Evolutionary conservation across 148 eudicot genomes (phyloP).

Genomic region (Chenopodium berlandieri): DNA sequence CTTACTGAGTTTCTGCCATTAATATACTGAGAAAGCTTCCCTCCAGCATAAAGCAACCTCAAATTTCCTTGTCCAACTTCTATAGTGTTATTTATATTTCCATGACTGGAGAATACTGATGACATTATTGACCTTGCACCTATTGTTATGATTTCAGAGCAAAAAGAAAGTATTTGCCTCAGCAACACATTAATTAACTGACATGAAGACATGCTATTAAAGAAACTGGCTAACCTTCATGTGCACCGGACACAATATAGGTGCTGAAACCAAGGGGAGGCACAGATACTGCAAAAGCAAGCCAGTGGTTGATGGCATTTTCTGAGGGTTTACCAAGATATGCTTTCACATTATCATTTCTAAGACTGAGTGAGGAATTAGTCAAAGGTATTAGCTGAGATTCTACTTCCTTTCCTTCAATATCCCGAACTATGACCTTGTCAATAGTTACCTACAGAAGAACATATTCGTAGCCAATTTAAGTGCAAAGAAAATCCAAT

Average conservation of each 20-base stretch:
- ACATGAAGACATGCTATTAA: not conserved
- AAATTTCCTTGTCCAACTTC: conserved; percentile 80
- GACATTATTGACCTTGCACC: conserved; percentile 46
- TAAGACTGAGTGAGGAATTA: conserved; percentile 44
- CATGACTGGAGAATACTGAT: conserved; percentile 33
- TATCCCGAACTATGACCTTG: conserved; percentile 62
- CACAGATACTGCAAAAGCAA: conserved; percentile 79
- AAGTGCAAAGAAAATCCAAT: not conserved
- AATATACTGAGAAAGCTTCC: conserved; percentile 55
- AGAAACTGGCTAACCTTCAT: conserved; percentile 44
- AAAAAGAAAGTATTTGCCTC: not conserved
- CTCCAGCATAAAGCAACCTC: conserved; percentile 59
- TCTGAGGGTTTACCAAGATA: conserved; percentile 54
- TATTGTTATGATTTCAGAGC: conserved; percentile 22
- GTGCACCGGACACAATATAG: conserved; percentile 51
- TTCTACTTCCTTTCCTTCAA: conserved; percentile 57
- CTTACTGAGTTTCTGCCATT: conserved; percentile 61
- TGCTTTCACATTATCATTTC: conserved; percentile 59
- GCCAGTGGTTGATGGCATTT: conserved; percentile 55
- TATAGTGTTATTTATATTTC: conserved; percentile 34
- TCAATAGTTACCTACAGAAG: conserved; percentile 52
- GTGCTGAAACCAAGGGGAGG: conserved; percentile 94
- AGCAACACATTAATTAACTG: not conserved
- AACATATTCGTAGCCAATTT: conserved; percentile 13
- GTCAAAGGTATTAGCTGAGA: conserved; percentile 76